Conservation (phyloP, 2,329 filamentous ascomycete genomes). For the Trichoderma koningii region DNA sequence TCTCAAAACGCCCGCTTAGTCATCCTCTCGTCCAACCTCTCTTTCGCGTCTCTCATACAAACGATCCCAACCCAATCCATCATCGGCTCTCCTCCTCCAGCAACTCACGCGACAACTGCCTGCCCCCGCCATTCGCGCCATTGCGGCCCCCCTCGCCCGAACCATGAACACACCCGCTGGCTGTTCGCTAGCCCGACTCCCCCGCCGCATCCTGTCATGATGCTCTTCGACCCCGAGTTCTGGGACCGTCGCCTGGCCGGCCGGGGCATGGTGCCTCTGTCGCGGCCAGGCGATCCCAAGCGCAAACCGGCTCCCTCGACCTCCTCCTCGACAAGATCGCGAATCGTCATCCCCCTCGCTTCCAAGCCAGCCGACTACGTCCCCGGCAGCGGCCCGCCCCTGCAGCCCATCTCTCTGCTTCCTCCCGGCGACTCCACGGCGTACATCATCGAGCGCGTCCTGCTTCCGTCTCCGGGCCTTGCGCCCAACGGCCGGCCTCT, state of each 20-base stretch:
- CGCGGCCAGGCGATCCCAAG: not conserved
- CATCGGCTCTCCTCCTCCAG: not conserved
- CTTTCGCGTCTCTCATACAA: not conserved
- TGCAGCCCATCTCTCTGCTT: conserved; percentile 51
- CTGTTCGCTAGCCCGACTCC: conserved; percentile 11
- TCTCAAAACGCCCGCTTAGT: not conserved
- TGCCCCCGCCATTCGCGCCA: not conserved
- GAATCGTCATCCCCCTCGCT: conserved; percentile 20
- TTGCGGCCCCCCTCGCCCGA: not conserved
- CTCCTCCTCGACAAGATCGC: not conserved
- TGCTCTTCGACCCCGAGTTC: conserved; percentile 21
- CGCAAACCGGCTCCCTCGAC: not conserved
- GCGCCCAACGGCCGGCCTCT: conserved; percentile 42
- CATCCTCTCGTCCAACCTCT: not conserved
- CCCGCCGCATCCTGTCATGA: conserved; percentile 10
- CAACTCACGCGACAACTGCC: not conserved
- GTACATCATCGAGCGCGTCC: conserved; percentile 58
- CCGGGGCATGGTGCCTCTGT: not conserved
- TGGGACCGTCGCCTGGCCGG: conserved; percentile 13
- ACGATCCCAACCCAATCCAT: not conserved
- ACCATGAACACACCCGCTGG: conserved; percentile 15
- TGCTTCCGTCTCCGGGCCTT: conserved; percentile 45
- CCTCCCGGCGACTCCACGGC: conserved; percentile 55
- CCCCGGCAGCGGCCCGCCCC: conserved; percentile 51
- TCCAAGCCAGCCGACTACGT: conserved; percentile 42